phyloP scores from a whole-genome alignment of 805 yeast genomes.

The Suhomyces vadensis region DNA sequence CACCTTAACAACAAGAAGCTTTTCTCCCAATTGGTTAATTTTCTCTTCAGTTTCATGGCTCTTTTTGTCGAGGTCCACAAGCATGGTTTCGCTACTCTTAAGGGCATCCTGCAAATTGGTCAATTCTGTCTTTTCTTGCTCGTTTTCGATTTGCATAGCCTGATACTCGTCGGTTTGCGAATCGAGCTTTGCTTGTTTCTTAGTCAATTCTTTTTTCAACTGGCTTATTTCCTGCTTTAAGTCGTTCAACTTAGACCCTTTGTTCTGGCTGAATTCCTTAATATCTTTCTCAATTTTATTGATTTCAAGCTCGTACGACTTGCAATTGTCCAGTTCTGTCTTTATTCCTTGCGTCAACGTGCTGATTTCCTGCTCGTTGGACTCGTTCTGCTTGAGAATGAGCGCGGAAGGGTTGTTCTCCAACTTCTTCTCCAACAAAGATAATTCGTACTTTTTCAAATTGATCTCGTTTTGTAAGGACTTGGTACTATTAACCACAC shows the following conservation, averaged over 20 bases:
- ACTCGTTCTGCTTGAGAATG: slow-evolving; percentile 51
- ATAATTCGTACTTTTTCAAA: slow-evolving; percentile 59
- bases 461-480: slow-evolving; percentile 59
- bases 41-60: slow-evolving; percentile 12
- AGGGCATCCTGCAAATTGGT: slow-evolving; percentile 45
- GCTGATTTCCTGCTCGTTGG: slow-evolving; percentile 47
- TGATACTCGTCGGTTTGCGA: slow-evolving; percentile 57
- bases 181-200: slow-evolving; percentile 44
- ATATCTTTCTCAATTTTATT: slow-evolving; percentile 68
- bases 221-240: slow-evolving; percentile 52
- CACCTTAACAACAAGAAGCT: slow-evolving; percentile 21
- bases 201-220: slow-evolving; percentile 34
- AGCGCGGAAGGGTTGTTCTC: slow-evolving; percentile 57
- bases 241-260: slow-evolving; percentile 75
- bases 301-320: slow-evolving; percentile 45
- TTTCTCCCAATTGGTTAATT: slow-evolving; percentile 23
- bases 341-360: slow-evolving; percentile 39
- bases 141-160: slow-evolving; percentile 65
- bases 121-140: slow-evolving; percentile 63
- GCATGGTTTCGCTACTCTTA: slow-evolving; percentile 30
- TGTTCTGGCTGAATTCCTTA: slow-evolving; percentile 75
- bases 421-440: slow-evolving; percentile 53
- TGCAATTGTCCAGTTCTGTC: slow-evolving; percentile 32
- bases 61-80: slow-evolving; percentile 26
- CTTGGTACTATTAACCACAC: slow-evolving; percentile 50